These are phyloP conservation scores for Platismatia glauca DNA, from an alignment of 495 filamentous ascomycete genomes.

Conservation along the genomic window DNA sequence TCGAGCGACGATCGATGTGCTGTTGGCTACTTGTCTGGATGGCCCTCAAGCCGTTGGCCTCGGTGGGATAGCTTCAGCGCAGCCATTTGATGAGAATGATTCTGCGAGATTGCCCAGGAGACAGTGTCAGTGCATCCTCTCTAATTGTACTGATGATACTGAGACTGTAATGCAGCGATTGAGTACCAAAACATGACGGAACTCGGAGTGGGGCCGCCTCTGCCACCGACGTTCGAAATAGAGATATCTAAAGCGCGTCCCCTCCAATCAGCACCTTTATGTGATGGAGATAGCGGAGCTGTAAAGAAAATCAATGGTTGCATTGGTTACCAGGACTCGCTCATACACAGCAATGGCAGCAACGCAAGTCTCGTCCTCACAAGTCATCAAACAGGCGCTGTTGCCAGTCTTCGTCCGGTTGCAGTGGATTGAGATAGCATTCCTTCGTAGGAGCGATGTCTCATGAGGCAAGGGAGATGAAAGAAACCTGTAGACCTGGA, in stretches of 20 bases:
- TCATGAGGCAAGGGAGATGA: neutral
- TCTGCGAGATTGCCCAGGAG: neutral
- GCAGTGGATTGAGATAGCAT: neutral
- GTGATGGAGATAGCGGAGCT: neutral
- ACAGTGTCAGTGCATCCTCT: neutral
- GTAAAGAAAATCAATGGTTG: neutral
- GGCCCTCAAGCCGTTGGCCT: neutral
- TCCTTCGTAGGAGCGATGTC: neutral
- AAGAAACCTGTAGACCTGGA: neutral
- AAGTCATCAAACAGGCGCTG: neutral
- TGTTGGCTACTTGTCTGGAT: neutral
- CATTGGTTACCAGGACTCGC: neutral
- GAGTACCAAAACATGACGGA: neutral
- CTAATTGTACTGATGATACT: neutral
- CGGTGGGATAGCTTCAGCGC: neutral
- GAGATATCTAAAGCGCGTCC: neutral
- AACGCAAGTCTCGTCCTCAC: neutral
- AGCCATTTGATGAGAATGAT: neutral
- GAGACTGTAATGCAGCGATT: neutral
- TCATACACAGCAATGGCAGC: neutral
- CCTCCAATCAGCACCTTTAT: neutral
- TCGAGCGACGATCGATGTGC: neutral
- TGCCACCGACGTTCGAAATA: neutral
- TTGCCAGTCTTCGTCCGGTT: neutral
- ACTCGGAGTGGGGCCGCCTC: neutral